Evolutionary conservation across 768 basidiomycete species (phyloP).

Genomic region (Rhizopogon vinicolor): DNA sequence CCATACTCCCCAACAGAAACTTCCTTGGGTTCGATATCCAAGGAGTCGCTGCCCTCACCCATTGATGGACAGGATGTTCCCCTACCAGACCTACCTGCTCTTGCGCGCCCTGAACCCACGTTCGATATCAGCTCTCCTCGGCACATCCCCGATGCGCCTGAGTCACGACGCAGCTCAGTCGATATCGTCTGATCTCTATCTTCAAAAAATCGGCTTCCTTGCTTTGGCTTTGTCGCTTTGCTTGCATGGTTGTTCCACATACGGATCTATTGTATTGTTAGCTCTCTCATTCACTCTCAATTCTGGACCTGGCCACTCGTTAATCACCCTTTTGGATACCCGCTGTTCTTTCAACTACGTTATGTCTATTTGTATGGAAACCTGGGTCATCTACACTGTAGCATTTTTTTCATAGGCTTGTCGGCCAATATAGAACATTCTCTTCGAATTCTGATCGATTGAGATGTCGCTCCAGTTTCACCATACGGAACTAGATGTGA

Average conservation of each 20-base stretch:
- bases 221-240: neutral
- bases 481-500: too few relatives aligned
- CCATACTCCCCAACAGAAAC: slow-evolving; percentile 17
- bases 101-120: slow-evolving; percentile 11
- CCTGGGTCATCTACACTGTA: slow-evolving; percentile 26
- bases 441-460: neutral
- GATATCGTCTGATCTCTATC: slow-evolving; percentile 12
- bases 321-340: slow-evolving; percentile 13
- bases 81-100: slow-evolving; percentile 13
- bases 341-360: slow-evolving; percentile 2
- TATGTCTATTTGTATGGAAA: slow-evolving; percentile 21
- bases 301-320: neutral
- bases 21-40: slow-evolving; percentile 18
- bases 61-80: slow-evolving; percentile 10
- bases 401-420: slow-evolving; percentile 2
- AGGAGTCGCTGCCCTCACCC: slow-evolving; percentile 22
- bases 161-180: slow-evolving; percentile 8
- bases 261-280: slow-evolving; percentile 23
- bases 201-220: neutral
- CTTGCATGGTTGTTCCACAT: neutral
- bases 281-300: slow-evolving; percentile 3
- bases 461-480: too few relatives aligned
- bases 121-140: slow-evolving; percentile 14
- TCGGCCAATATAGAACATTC: neutral
- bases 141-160: slow-evolving; percentile 13